Evolutionary conservation across 2,329 filamentous ascomycete genomes (phyloP), one percentile per base, ranked within the genome.

Genomic region (Emergomyces africanus): DNA sequence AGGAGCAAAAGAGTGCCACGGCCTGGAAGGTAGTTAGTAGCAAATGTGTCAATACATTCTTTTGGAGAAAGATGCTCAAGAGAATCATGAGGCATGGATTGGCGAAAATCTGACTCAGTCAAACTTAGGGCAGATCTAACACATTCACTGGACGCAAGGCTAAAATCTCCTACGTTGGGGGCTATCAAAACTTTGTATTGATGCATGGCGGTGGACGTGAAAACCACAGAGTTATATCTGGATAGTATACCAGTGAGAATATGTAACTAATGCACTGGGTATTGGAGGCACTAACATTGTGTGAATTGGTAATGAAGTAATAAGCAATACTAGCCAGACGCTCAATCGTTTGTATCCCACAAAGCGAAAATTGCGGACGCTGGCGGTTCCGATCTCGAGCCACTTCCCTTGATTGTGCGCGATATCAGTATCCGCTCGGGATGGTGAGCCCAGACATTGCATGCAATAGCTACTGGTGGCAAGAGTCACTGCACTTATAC

Each of bases 401-500:
- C 66, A 72, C 28, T 60, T 61, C 12, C 64, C 56, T 37, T 64
- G 62, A 2, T 51, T 51, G 61, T 74, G 71, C 1, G 68, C 69
- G 18, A 59, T 58, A 49, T 74, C 66, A 15, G 73, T 58, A 28
- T 72, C 70, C 5, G 61, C 50, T 28, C 71, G 61, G 2, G 68
- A 70, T 0, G 72, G 72, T 1, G 70, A 66, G 9, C 57, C 61
- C 5, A 72, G 59, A 54, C 63, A 68, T 62, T 74, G 72, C 70
- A 74, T 73, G 57, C 64, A 66, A 62, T 71, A 71, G 56, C 72
- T 74, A 35, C 67, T 69, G 0, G 68, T 67, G 8, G 63, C 64
- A 0, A 74, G 63, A 0, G 74, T 60, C 2, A 67, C 28, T 0
- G 70, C 72, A 30, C 67, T 68, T 6, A 74, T 55, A 10, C 69